Conservation (phyloP, 129 eudicot species). For the Gnaphalium uliginosum region DNA sequence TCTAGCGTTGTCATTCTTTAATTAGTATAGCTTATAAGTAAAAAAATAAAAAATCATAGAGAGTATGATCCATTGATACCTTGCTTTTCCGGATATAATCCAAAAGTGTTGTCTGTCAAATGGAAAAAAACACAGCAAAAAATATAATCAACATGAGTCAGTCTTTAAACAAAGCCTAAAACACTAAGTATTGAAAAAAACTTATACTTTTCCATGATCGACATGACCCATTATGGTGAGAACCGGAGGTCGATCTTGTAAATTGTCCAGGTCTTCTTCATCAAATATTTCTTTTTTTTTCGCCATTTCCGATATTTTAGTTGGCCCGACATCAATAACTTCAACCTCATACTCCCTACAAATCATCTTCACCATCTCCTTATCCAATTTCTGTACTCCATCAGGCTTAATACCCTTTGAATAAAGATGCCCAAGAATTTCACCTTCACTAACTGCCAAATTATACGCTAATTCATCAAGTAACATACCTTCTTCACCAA, state of each 20-base stretch:
- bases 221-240: conserved; percentile 98
- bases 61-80: conserved; percentile 49
- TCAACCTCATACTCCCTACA: conserved; percentile 87
- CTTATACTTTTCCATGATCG: conserved; percentile 85
- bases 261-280: conserved; percentile 74
- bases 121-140: conserved; percentile 23
- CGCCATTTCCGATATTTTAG: conserved; percentile 75
- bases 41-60: background rate
- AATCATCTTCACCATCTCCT: conserved; percentile 87
- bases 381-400: conserved; percentile 78
- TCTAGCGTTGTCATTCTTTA: background rate
- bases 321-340: conserved; percentile 70
- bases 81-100: conserved; percentile 85
- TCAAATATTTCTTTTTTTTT: conserved; percentile 85
- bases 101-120: conserved; percentile 88
- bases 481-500: conserved; percentile 81
- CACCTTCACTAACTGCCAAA: conserved; percentile 89
- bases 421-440: conserved; percentile 68
- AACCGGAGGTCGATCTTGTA: conserved; percentile 94
- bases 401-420: conserved; percentile 82
- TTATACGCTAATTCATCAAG: conserved; percentile 85
- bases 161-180: background rate
- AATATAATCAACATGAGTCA: conserved; percentile 33
- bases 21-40: background rate
- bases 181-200: conserved; percentile 13